These are phyloP conservation scores for Exophiala dermatitidis DNA, from an alignment of 2,329 filamentous ascomycete species.

Conservation along the genomic window DNA sequence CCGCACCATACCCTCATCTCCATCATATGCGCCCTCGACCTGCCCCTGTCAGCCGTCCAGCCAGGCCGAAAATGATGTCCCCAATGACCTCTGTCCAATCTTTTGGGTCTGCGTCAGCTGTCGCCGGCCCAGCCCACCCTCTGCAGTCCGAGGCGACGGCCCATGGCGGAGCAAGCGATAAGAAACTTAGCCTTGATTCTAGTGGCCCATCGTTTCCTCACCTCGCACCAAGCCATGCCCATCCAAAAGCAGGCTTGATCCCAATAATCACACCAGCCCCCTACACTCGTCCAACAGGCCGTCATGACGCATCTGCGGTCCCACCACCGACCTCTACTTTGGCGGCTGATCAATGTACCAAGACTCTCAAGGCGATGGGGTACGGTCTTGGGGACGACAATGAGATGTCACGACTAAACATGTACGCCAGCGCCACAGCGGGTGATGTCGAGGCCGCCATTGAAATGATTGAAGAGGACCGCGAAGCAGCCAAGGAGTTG, in stretches of 20 bases:
- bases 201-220: not conserved
- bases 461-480: slow-evolving; percentile 46
- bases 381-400: slow-evolving; percentile 35
- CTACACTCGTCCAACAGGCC: slow-evolving; percentile 2
- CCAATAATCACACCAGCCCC: not conserved
- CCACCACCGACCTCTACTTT: slow-evolving; percentile 5
- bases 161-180: not conserved
- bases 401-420: slow-evolving; percentile 34
- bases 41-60: not conserved
- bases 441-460: slow-evolving; percentile 41
- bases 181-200: not conserved
- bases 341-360: slow-evolving; percentile 33
- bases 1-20: not conserved
- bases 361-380: slow-evolving; percentile 36
- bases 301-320: slow-evolving; percentile 1
- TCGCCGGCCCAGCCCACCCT: not conserved
- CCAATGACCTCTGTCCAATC: not conserved
- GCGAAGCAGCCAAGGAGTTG: slow-evolving; percentile 28
- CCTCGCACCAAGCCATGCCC: not conserved
- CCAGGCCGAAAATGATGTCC: not conserved
- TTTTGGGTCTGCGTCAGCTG: not conserved
- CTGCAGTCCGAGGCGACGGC: not conserved
- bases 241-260: not conserved
- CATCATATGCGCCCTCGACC: not conserved
- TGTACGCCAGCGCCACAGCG: slow-evolving; percentile 41